A percentile compares a stretch with the other conserved stretches of the same genome.
phyloP scores from a whole-genome alignment of 495 filamentous ascomycete species.

The Bryoglossum gracile region DNA sequence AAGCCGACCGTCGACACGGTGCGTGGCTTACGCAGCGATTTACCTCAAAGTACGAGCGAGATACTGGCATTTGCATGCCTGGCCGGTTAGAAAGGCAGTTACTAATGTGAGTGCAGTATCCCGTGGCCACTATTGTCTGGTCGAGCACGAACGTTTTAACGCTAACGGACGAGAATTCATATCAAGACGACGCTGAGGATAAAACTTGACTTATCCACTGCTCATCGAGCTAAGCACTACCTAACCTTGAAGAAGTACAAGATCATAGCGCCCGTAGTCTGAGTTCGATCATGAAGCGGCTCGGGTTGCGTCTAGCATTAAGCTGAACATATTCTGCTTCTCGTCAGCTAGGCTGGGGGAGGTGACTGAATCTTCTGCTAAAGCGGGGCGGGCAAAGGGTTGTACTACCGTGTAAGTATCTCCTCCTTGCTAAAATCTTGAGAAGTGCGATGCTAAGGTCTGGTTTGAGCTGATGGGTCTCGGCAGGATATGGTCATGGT shows the following conservation, averaged over 20 bases:
- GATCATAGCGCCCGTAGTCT: not conserved
- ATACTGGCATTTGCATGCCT: conserved; percentile 8
- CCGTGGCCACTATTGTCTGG: not conserved
- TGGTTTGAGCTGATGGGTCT: not conserved
- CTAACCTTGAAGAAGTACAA: not conserved
- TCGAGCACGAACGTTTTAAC: not conserved
- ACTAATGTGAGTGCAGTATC: not conserved
- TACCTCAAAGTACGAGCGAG: conserved; percentile 9
- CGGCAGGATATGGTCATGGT: not conserved
- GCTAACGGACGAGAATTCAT: not conserved
- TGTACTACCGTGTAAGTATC: not conserved
- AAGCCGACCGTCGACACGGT: conserved; percentile 19
- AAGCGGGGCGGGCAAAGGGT: not conserved
- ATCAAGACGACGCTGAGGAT: not conserved
- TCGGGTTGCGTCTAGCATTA: not conserved
- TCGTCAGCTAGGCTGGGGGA: not conserved
- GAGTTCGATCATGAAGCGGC: not conserved
- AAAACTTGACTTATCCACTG: not conserved
- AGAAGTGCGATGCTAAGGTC: not conserved
- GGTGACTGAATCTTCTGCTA: not conserved
- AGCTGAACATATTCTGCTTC: not conserved
- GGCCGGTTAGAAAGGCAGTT: not conserved
- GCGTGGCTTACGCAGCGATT: conserved; percentile 16
- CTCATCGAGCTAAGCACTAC: not conserved
- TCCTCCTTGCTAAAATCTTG: not conserved